Evolutionary conservation across 2,329 filamentous ascomycete species (phyloP).

Genomic region (Chaetomium sp.): DNA sequence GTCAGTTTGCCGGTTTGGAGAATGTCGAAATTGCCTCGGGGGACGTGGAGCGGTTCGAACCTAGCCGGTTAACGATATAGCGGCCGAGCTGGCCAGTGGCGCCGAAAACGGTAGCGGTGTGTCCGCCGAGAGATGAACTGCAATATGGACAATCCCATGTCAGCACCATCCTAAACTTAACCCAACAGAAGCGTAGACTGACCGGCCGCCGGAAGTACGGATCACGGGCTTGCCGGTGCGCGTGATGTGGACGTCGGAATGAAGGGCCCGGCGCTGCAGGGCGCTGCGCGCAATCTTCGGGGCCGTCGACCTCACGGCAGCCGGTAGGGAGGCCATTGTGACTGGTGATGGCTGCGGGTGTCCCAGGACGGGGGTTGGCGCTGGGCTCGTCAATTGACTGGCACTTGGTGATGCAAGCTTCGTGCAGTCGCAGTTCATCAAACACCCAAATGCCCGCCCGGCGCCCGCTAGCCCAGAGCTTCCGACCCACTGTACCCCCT

Average conservation of each 20-base stretch:
- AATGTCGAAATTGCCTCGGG: slow-evolving; percentile 12
- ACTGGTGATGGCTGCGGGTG: slow-evolving; percentile 25
- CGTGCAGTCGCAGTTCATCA: slow-evolving; percentile 7
- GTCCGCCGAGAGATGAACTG: slow-evolving; percentile 40
- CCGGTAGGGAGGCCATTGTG: slow-evolving; percentile 52
- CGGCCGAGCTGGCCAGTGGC: slow-evolving; percentile 92
- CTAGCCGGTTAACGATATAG: slow-evolving; percentile 95
- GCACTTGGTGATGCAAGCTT: slow-evolving; percentile 19
- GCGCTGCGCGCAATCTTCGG: slow-evolving; percentile 41
- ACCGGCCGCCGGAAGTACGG: slow-evolving; percentile 84
- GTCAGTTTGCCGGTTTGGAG: slow-evolving; percentile 20
- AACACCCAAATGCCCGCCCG: slow-evolving; percentile 1
- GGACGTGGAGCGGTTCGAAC: slow-evolving; percentile 34
- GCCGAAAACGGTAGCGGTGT: slow-evolving; percentile 96
- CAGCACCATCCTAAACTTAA: slow-evolving; percentile 7
- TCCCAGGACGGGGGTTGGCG: slow-evolving; percentile 5
- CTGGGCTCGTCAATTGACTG: slow-evolving; percentile 25
- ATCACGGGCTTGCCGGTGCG: slow-evolving; percentile 94
- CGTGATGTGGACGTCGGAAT: slow-evolving; percentile 83
- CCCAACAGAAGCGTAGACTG: slow-evolving; percentile 44
- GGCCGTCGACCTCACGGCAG: slow-evolving; percentile 47
- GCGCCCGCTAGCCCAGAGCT: slow-evolving; percentile 16
- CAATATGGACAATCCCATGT: neutral
- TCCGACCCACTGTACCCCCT: slow-evolving; percentile 16
- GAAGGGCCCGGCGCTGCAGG: slow-evolving; percentile 45